Percentiles rank a stretch among this genome's conserved stretches.
phyloP scores from a whole-genome alignment of 306 rosid species.

The Abrus precatorius region DNA sequence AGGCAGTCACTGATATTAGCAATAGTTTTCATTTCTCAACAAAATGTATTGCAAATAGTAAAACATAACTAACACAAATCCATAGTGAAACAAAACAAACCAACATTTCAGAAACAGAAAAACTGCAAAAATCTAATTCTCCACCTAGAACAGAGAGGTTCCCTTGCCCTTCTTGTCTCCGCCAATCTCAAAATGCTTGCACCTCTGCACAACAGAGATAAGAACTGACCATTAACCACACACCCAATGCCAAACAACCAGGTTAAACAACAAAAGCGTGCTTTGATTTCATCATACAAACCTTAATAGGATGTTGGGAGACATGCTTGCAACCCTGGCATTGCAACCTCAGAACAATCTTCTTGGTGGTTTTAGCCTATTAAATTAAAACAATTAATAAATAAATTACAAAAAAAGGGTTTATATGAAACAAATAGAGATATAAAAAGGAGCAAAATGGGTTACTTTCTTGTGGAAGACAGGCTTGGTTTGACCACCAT shows the following conservation, averaged over 20 bases:
- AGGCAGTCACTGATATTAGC: conserved; percentile 16
- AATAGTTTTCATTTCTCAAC: conserved; percentile 32
- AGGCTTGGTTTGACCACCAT: conserved; percentile 71
- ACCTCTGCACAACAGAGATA: conserved; percentile 58
- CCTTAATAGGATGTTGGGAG: conserved; percentile 65
- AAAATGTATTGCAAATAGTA: conserved; percentile 9
- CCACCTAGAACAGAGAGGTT: conserved; percentile 61
- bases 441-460: background rate
- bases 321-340: conserved; percentile 72
- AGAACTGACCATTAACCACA: background rate
- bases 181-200: conserved; percentile 73
- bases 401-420: background rate
- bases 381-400: background rate
- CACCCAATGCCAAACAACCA: background rate
- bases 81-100: conserved; percentile 47
- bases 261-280: background rate
- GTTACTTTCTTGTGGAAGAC: conserved; percentile 69
- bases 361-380: conserved; percentile 70
- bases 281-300: background rate
- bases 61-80: conserved; percentile 46
- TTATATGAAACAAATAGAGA: background rate
- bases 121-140: conserved; percentile 35
- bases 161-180: conserved; percentile 75
- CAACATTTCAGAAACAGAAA: conserved; percentile 3
- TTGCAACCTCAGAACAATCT: conserved; percentile 67